Evolutionary conservation across 805 yeast genomes (phyloP).

Genomic region (Candida oleophila): DNA sequence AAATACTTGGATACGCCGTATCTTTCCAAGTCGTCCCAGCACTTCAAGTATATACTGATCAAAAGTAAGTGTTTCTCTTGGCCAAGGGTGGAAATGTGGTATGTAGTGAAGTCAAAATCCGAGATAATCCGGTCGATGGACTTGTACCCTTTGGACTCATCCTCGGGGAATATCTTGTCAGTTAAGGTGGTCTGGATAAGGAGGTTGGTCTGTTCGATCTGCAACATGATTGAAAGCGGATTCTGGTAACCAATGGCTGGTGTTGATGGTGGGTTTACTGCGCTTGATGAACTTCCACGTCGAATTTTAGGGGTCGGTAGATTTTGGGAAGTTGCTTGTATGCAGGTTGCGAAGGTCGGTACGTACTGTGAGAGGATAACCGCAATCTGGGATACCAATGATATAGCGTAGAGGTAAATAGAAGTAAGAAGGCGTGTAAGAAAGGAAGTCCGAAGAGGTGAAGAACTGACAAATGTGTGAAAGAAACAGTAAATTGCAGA

Average conservation of each 20-base stretch:
- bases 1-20: constrained; percentile 64
- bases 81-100: constrained; percentile 82
- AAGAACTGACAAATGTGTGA: no score
- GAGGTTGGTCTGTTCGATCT: constrained; percentile 80
- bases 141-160: constrained; percentile 34
- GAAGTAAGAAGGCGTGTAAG: no score
- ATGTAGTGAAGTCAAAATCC: constrained; percentile 94
- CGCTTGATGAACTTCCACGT: not conserved
- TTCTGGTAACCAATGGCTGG: not conserved
- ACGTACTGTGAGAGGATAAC: no score
- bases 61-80: constrained; percentile 64
- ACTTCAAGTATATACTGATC: constrained; percentile 70
- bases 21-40: constrained; percentile 69
- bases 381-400: no score
- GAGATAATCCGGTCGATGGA: constrained; percentile 82
- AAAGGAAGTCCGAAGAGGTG: no score
- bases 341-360: not conserved
- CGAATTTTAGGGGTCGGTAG: not conserved
- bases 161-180: constrained; percentile 58
- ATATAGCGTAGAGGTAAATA: no score
- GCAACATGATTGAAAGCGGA: constrained; percentile 57
- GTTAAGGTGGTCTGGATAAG: constrained; percentile 77
- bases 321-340: not conserved
- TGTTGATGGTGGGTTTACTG: no score
- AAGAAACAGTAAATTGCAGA: no score